Conservation (phyloP, 1,284 basidiomycete species). For the Omphalotus olearius region DNA sequence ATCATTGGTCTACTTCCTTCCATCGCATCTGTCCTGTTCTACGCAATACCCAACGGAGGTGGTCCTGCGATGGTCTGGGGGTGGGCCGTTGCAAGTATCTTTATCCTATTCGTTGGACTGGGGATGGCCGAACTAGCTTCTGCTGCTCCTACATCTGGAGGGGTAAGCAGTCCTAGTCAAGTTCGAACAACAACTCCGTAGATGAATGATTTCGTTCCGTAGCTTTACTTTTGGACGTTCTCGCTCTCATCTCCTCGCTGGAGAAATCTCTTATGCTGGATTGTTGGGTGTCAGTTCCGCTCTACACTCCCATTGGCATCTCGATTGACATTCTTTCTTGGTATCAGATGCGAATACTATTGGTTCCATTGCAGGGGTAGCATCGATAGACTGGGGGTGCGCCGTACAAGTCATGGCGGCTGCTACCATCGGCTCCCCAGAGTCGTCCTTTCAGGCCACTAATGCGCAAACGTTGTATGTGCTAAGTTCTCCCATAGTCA, state of each 20-base stretch:
- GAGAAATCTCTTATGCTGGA: slow-evolving; percentile 67
- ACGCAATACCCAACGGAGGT: slow-evolving; percentile 74
- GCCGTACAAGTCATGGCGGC: slow-evolving; percentile 71
- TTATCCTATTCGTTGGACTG: slow-evolving; percentile 59
- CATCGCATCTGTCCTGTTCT: slow-evolving; percentile 58
- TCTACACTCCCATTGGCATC: not conserved
- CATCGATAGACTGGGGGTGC: slow-evolving; percentile 76
- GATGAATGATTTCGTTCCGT: not conserved
- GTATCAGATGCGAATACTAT: slow-evolving; percentile 65
- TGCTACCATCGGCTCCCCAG: slow-evolving; percentile 48
- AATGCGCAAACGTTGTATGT: slow-evolving; percentile 56
- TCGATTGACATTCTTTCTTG: not conserved
- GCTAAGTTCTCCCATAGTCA: not conserved
- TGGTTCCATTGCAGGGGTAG: slow-evolving; percentile 62
- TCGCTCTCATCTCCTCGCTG: slow-evolving; percentile 59
- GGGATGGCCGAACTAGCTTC: slow-evolving; percentile 70
- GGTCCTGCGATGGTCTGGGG: slow-evolving; percentile 82
- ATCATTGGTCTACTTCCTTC: slow-evolving; percentile 55
- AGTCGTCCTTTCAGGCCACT: slow-evolving; percentile 48
- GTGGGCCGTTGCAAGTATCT: slow-evolving; percentile 54
- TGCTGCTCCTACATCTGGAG: slow-evolving; percentile 69
- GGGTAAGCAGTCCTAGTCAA: slow-evolving; percentile 34
- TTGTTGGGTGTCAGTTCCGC: slow-evolving; percentile 61
- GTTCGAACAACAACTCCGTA: not conserved
- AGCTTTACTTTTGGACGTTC: slow-evolving; percentile 80